Evolutionary conservation across 2,329 filamentous ascomycete species (phyloP), one percentile per base, ranked within the genome.

Genomic region (Aspergillus ruber): DNA sequence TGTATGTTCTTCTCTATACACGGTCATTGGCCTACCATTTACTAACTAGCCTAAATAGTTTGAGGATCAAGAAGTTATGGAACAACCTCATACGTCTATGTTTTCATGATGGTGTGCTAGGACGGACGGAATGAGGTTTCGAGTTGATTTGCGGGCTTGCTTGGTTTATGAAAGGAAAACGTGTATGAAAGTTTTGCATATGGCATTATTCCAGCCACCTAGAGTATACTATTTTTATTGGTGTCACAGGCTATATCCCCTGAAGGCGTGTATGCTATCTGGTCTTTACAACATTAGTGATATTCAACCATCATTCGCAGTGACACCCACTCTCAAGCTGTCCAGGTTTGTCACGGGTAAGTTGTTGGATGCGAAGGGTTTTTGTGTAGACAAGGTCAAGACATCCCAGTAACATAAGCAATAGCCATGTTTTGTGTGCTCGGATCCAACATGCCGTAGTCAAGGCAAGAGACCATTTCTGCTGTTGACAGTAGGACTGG

Each of bases 1-100:
- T 76, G 90, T 95, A 74, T 71, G 82, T 71, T 42, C 36, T n/a
- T 38, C 18, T 4, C 10, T 21, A 4, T 38, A 27, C 20, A n/a
- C 23, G 4, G 33, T 5, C 23, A 39, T 6, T 18, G 12, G 27
- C 5, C 36, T 21, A 12, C 10, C 10, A 32, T 35, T 25, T 17
- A 44, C 55, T 64, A 43, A 65, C 36, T 38, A 5, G 13, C n/a
- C 29, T 15, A n/a, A 15, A 36, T 48, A 75, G 71, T 70, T 68
- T 46, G 72, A 75, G 59, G 71, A 74, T 43, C 55, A 60, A 29
- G 65, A 68, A 50, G 54, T 62, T 41, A 60, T 61, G 47, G 60
- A 67, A 39, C 56, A 48, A 39, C 52, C 57, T 32, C 57, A 57
- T 17, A 56, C 61, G 32, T 56, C 50, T 38, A 54, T 68, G 32